These are phyloP conservation scores for Lentinus polychrous DNA, from an alignment of 1,284 basidiomycete species.

Conservation along the genomic window DNA sequence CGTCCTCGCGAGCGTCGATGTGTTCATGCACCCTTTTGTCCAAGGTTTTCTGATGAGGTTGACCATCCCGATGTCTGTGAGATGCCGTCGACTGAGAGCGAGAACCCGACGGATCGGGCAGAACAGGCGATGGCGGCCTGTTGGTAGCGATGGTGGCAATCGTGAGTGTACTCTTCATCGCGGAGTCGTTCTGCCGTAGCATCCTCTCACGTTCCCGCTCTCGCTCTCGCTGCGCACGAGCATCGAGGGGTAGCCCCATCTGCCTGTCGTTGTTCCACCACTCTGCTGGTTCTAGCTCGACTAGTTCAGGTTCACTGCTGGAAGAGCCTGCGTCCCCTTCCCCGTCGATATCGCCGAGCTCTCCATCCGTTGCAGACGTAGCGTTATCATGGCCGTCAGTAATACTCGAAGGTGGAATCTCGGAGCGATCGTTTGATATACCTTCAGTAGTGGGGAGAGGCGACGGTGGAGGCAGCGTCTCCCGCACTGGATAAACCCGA, in stretches of 20 bases:
- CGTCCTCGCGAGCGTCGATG: not conserved
- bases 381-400: not conserved
- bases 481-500: no score
- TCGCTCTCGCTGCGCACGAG: conserved; percentile 22
- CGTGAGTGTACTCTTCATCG: not conserved
- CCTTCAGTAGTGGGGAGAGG: no score
- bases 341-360: not conserved
- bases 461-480: no score
- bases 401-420: no score
- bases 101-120: not conserved
- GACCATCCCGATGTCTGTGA: no score
- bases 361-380: not conserved
- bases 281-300: conserved; percentile 17
- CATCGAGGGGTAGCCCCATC: conserved; percentile 21
- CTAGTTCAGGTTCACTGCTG: conserved; percentile 18
- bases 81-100: not conserved
- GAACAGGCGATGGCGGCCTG: conserved; percentile 2
- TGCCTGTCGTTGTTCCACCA: conserved; percentile 27
- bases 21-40: no score
- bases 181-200: conserved; percentile 10
- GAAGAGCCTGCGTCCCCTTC: not conserved
- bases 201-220: conserved; percentile 12
- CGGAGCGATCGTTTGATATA: no score
- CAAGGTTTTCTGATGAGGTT: no score
- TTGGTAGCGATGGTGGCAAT: conserved; percentile 10